Base-by-base conservation (phyloP, 2,329 filamentous ascomycete genomes). In the Botrytis tulipae region DNA sequence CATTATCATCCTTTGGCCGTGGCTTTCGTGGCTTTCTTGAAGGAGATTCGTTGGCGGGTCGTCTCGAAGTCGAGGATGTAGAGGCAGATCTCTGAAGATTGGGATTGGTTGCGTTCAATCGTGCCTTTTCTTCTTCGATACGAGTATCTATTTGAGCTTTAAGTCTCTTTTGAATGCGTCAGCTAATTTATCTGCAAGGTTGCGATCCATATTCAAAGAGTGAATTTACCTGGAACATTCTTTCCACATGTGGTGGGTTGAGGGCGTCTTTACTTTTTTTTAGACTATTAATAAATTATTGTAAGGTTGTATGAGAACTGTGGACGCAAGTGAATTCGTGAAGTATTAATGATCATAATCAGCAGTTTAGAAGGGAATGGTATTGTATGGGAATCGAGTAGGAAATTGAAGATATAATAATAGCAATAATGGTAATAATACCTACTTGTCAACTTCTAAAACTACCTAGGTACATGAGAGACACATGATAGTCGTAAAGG, bases 61-160 rank as follows among this genome's bases (percentile, higher is more conserved):
- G 61, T 54, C 77, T 75, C 74, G 76, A 75, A 20, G 77, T 74
- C 75, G 76, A 76, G 14, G 78, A 75, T 59, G 78, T 76, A 57
- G 83, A 85, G 65, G 83, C 82, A 67, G 85, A 87, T 75, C 80
- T 83, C 12, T 85, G 84, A 61, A 75, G 35, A 22, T 78, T 73
- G 71, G 84, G 82, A 76, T 81, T 82, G 75, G 84, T 80, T 72
- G 86, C 77, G 77, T 82, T 79, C 78, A 87, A 80, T 74, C 93
- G 92, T 73, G 93, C 92, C 83, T 97, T 93, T 84, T 98, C 95
- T 84, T 97, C 94, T 79, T 94, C 93, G 80, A 98, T 96, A 79
- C 92, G 92, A 79, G 91, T 90, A 82, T 97, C 93, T 82, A 97
- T 94, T 74, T 92, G 92, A 79, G 92, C 93, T 84, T 93, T 93